These are phyloP conservation scores for Iberis pinnata DNA, from an alignment of 345 rosid species.

Conservation along the genomic window DNA sequence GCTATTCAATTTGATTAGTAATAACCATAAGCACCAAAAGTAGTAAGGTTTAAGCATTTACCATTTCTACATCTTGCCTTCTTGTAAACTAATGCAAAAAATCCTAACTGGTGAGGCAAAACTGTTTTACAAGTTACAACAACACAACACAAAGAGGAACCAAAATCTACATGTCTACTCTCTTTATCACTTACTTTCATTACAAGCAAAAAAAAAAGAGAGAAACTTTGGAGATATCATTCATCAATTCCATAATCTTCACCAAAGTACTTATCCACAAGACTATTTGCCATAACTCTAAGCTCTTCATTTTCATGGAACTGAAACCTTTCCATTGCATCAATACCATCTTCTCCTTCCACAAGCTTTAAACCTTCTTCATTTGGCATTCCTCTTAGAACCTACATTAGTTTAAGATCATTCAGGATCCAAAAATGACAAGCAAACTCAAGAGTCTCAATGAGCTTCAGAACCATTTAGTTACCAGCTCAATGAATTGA, in stretches of 20 bases:
- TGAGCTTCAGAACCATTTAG: constrained; percentile 6
- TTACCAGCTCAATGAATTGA: constrained; percentile 92
- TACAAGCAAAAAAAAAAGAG: background rate
- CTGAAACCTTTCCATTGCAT: constrained; percentile 92
- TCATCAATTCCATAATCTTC: constrained; percentile 76
- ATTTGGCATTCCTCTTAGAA: constrained; percentile 85
- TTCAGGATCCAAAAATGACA: too few relatives aligned
- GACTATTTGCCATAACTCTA: constrained; percentile 86
- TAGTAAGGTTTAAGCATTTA: background rate
- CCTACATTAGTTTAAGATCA: too few relatives aligned
- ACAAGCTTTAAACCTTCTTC: constrained; percentile 82
- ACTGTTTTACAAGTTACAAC: constrained; percentile 25
- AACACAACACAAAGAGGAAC: constrained; percentile 11
- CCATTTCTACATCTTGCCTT: background rate
- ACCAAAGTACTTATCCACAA: constrained; percentile 82
- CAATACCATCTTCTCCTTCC: constrained; percentile 91
- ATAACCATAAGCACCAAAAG: too few relatives aligned
- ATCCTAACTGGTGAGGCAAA: constrained; percentile 15
- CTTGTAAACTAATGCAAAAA: background rate
- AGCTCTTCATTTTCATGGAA: constrained; percentile 93
- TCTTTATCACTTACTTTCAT: background rate
- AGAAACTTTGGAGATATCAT: constrained; percentile 9
- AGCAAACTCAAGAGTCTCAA: background rate
- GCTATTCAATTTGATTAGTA: too few relatives aligned
- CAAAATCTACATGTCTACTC: constrained; percentile 17